Evolutionary conservation across 495 filamentous ascomycete species (phyloP).

Genomic region (Penicillium lagena): DNA sequence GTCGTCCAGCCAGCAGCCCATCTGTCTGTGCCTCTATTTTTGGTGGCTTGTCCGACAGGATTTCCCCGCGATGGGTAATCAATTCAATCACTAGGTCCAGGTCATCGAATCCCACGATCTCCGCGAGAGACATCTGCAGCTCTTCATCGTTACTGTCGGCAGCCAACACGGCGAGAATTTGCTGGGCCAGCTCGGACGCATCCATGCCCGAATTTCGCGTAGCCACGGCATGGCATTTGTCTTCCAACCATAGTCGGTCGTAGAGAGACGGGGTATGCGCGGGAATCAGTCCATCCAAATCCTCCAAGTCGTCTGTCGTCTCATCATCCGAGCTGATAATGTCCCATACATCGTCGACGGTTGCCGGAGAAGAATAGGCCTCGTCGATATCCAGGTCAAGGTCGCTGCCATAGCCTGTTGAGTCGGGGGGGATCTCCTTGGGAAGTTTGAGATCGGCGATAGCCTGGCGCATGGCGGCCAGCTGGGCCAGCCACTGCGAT

Average conservation of each 20-base stretch:
- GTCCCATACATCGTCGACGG: conserved; percentile 83
- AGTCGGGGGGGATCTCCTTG: conserved; percentile 31
- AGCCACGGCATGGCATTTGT: conserved; percentile 56
- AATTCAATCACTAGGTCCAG: conserved; percentile 83
- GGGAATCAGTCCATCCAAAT: conserved; percentile 10
- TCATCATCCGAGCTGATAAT: conserved; percentile 70
- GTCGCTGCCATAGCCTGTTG: conserved; percentile 48
- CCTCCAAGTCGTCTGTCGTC: conserved; percentile 43
- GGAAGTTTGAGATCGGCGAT: conserved; percentile 62
- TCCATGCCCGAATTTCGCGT: conserved; percentile 55
- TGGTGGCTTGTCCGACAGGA: conserved; percentile 36
- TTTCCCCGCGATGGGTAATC: conserved; percentile 62
- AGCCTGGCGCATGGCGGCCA: conserved; percentile 65
- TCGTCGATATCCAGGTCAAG: conserved; percentile 56
- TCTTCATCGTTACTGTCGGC: conserved; percentile 70
- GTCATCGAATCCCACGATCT: conserved; percentile 88
- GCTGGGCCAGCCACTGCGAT: conserved; percentile 64
- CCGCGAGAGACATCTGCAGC: conserved; percentile 81
- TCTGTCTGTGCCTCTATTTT: conserved; percentile 36
- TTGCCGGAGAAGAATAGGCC: conserved; percentile 52
- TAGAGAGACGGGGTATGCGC: conserved; percentile 12
- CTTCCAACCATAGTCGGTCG: conserved; percentile 53
- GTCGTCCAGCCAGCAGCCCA: conserved; percentile 44
- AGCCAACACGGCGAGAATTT: conserved; percentile 62
- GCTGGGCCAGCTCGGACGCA: conserved; percentile 55